Base-by-base conservation (phyloP, 371 early-diverging fungal species). In the Mortierella sp. region DNA sequence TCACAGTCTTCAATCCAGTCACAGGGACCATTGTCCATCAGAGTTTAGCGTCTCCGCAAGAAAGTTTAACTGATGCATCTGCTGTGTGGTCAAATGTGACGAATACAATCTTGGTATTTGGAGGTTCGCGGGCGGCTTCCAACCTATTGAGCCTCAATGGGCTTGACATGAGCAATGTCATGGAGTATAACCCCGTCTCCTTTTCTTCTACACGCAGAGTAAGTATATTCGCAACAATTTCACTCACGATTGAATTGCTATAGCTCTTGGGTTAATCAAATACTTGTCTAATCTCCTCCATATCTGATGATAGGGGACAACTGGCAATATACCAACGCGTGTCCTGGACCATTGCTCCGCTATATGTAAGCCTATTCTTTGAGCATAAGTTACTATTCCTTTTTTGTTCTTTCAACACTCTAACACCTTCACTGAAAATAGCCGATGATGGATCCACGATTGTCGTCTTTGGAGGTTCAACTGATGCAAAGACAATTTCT, bases 381-480 rank as follows among this genome's bases (percentile, higher is more conserved):
- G 8, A 61, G 37, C 5, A 11, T 14, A n/a, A n/a, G n/a, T 22
- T 18, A 37, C 5, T n/a, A 3, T 61, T 61, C 3, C 5, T 32
- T 61, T 39, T 39, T 61, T 61, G 2, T 39, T 32, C n/a, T 32
- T 5, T 61, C 14, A 8, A 28, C 35, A 35, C 6, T 35, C 35
- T 35, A 8, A 35, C 6, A 35, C 6, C 6, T 8, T 6, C 35
- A 6, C 35, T 35, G 35, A 18, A 30, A n/a, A 22, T 57, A 81
- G 81, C 66, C n/a, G 72, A 75, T 0, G 81, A 81, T 49, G 81
- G 81, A 9, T 66, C 76, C 32, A 75, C 67, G 55, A 45, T 75
- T n/a, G 62, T 72, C 0, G 28, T 81, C 40, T 81, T 81, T 66
- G 81, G 81, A 58, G 81, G 81, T 11, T 65, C 70, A 11, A 20